These are phyloP conservation scores for Umbellularia californica DNA, from an alignment of 164 flowering plant species.

Conservation along the genomic window DNA sequence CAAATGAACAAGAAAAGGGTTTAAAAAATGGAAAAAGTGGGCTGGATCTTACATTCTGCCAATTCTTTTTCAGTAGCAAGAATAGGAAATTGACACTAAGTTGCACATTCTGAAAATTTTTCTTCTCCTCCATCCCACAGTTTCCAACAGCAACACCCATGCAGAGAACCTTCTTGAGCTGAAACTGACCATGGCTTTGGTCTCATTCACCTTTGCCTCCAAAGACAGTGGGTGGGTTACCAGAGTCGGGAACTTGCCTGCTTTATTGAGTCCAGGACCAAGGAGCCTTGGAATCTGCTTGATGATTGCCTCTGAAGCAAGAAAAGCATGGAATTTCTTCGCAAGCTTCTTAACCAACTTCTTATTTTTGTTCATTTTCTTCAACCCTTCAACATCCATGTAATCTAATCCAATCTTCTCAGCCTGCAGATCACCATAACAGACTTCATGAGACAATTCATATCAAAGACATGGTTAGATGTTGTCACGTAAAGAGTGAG, in stretches of 20 bases:
- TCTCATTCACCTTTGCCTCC: slow-evolving; percentile 22
- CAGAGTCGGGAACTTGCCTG: slow-evolving; percentile 18
- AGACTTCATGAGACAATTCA: neutral
- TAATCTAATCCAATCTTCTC: slow-evolving; percentile 19
- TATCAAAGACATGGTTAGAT: no score
- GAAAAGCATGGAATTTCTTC: slow-evolving; percentile 20
- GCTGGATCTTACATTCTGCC: slow-evolving; percentile 18
- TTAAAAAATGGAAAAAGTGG: neutral
- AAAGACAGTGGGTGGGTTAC: slow-evolving; percentile 16
- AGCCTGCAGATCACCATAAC: slow-evolving; percentile 4
- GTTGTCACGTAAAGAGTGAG: neutral
- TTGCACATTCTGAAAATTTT: slow-evolving; percentile 19
- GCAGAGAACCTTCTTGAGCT: slow-evolving; percentile 21
- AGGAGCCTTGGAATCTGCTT: slow-evolving; percentile 21
- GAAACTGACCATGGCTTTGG: slow-evolving; percentile 23
- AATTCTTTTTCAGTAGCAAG: slow-evolving; percentile 18
- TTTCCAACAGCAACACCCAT: slow-evolving; percentile 24
- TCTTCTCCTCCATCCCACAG: slow-evolving; percentile 21
- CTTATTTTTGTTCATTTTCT: slow-evolving; percentile 22
- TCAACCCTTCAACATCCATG: slow-evolving; percentile 21
- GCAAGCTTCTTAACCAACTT: slow-evolving; percentile 22
- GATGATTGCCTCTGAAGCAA: slow-evolving; percentile 21
- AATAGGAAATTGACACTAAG: slow-evolving; percentile 23
- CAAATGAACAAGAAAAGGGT: neutral
- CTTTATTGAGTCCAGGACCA: slow-evolving; percentile 21